Evolutionary conservation across 768 basidiomycete genomes (phyloP), one percentile per base, ranked within the genome.

Genomic region (Rhizopogon sp.): DNA sequence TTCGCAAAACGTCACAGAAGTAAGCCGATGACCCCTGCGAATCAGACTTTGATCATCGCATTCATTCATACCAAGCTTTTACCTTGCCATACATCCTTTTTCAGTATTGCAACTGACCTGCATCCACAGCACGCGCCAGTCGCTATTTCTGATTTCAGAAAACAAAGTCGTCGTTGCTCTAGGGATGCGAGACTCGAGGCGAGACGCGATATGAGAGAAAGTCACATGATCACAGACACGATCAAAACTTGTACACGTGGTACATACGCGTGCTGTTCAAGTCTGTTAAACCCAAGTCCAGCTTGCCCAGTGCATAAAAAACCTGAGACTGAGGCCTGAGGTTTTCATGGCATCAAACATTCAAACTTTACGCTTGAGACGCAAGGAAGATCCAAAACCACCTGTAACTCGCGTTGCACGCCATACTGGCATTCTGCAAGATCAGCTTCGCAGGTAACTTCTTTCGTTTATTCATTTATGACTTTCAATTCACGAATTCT

Each of bases 401-500:
- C 51, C 22, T 45, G 58, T 66, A 41, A 66, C 73, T 22, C 65
- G 64, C 20, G 62, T 71, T 45, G 42, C 64, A n/a, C 64, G 84
- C 47, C 85, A 90, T 65, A 72, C 78, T 1, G 87, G 89, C 37
- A 79, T 92, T 49, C 75, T 93, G 25, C 89, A 93, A 68, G 90
- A 93, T 62, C 86, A 88, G 64, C 77, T 90, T 55, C 81, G 89
- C 57, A 83, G 87, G 88, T 84, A 50, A 55, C 70, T 41, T n/a
- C 52, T 39, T 47, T 55, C 22, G 10, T 39, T 29, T 39, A 52
- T 3, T 25, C 14, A 33, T 55, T 49, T 43, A 49, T 53, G 25
- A 51, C 37, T 47, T 54, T 54, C 62, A 58, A 58, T 50, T 52
- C 20, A 43, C 31, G 20, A 33, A 37, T 16, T 25, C 14, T 16